These are phyloP conservation scores for Russula compacta DNA, from an alignment of 768 basidiomycete genomes.

Conservation along the genomic window DNA sequence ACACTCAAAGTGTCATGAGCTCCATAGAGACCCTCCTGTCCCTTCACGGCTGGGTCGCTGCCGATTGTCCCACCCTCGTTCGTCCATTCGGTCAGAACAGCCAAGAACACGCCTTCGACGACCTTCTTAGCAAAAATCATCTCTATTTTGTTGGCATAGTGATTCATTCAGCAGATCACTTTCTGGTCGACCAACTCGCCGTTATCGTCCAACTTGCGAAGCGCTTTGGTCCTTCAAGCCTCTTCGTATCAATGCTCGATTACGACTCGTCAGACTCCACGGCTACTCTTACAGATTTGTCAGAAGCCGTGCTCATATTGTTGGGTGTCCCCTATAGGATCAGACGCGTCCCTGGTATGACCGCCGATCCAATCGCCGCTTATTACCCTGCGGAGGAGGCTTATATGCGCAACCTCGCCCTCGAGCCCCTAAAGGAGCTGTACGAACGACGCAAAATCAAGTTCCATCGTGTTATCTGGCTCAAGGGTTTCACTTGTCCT, in stretches of 20 bases:
- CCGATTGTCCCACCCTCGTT: constrained; percentile 83
- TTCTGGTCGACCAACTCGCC: constrained; percentile 95
- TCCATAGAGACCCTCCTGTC: constrained; percentile 92
- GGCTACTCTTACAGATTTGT: constrained; percentile 86
- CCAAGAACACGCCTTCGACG: constrained; percentile 78
- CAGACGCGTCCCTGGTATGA: constrained; percentile 88
- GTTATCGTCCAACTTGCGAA: constrained; percentile 94
- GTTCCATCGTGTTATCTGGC: constrained; percentile 90
- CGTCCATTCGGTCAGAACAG: constrained; percentile 95
- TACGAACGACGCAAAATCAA: constrained; percentile 64
- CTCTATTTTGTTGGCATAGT: constrained; percentile 93
- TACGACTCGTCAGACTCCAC: constrained; percentile 95
- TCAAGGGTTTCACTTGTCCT: constrained; percentile 98
- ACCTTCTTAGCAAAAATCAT: constrained; percentile 72
- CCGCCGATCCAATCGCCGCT: constrained; percentile 71
- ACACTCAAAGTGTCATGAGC: constrained; percentile 80
- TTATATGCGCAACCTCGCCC: constrained; percentile 81
- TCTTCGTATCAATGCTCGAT: constrained; percentile 98
- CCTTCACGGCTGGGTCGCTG: constrained; percentile 97
- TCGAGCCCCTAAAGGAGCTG: constrained; percentile 86
- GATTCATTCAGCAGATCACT: constrained; percentile 97
- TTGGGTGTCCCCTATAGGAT: constrained; percentile 92
- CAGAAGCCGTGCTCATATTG: constrained; percentile 89
- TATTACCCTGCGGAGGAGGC: constrained; percentile 98
- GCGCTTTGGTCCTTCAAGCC: constrained; percentile 76